Evolutionary conservation across 257 asterid genomes (phyloP).

Genomic region (Pogostemon cablin): DNA sequence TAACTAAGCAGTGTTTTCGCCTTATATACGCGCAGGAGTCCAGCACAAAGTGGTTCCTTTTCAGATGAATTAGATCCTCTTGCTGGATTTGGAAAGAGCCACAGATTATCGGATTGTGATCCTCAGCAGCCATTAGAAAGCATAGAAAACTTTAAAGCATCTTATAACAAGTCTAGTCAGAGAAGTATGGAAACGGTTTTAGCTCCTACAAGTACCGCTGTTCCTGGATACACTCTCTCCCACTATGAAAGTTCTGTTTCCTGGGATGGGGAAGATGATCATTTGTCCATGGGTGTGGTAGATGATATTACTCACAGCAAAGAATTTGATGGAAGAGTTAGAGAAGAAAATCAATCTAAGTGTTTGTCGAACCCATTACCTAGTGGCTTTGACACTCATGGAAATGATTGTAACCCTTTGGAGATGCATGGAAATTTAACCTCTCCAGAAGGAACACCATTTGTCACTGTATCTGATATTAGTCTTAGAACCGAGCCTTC

Average conservation of each 20-base stretch:
- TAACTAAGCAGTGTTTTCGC: slow-evolving; percentile 30
- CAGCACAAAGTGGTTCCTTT: slow-evolving; percentile 62
- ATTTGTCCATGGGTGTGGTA: slow-evolving; percentile 31
- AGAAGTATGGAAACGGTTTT: slow-evolving; percentile 40
- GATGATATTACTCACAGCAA: slow-evolving; percentile 39
- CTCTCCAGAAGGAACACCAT: slow-evolving; percentile 50
- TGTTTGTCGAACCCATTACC: slow-evolving; percentile 36
- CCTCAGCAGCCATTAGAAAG: slow-evolving; percentile 40
- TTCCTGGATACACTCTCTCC: slow-evolving; percentile 51
- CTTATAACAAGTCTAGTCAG: slow-evolving; percentile 47
- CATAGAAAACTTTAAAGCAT: slow-evolving; percentile 45
- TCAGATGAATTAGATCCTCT: slow-evolving; percentile 76
- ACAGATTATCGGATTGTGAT: slow-evolving; percentile 50
- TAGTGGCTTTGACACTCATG: slow-evolving; percentile 32
- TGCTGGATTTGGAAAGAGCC: slow-evolving; percentile 58
- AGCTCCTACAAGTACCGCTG: slow-evolving; percentile 43
- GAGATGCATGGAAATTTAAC: slow-evolving; percentile 37
- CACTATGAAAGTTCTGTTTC: slow-evolving; percentile 46
- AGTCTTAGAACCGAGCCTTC: slow-evolving; percentile 86
- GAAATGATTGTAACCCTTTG: slow-evolving; percentile 34
- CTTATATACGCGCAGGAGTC: slow-evolving; percentile 56
- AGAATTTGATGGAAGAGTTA: slow-evolving; percentile 37
- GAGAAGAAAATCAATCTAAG: slow-evolving; percentile 38
- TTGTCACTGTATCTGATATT: slow-evolving; percentile 69
- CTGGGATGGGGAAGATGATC: slow-evolving; percentile 41